Evolutionary conservation across 1,284 basidiomycete species (phyloP).

Genomic region (Ceratobasidium sp.): DNA sequence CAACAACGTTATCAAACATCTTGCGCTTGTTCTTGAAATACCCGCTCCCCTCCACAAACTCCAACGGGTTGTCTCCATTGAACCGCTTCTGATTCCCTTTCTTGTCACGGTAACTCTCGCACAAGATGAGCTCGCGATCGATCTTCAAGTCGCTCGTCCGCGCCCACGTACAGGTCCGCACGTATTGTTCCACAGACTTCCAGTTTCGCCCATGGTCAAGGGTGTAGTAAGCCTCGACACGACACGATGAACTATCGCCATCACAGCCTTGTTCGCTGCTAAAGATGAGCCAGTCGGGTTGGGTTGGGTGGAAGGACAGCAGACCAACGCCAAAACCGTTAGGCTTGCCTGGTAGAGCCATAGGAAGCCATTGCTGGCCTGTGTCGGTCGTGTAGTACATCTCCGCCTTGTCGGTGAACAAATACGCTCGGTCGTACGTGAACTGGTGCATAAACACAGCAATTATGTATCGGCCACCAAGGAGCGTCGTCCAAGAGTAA

Average conservation of each 20-base stretch:
- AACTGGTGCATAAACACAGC: conserved; percentile 88
- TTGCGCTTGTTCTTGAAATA: conserved; percentile 79
- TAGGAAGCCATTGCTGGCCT: conserved; percentile 76
- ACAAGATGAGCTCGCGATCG: conserved; percentile 89
- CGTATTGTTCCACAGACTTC: conserved; percentile 84
- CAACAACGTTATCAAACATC: conserved; percentile 88
- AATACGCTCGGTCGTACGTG: conserved; percentile 83
- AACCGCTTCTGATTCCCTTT: conserved; percentile 75
- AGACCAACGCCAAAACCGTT: conserved; percentile 83
- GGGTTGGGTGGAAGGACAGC: conserved; percentile 86
- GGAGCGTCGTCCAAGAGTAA: conserved; percentile 83
- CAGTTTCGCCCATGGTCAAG: conserved; percentile 82
- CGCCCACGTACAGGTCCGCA: conserved; percentile 93
- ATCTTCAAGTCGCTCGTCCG: conserved; percentile 79
- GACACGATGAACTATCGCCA: conserved; percentile 63
- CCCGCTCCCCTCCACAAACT: conserved; percentile 81
- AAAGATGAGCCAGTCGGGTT: conserved; percentile 90
- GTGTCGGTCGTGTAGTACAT: conserved; percentile 87
- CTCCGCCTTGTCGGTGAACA: conserved; percentile 75
- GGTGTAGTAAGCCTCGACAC: conserved; percentile 77
- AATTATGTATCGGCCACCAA: conserved; percentile 73
- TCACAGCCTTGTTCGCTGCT: conserved; percentile 80
- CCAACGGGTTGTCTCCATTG: conserved; percentile 73
- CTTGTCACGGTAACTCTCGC: conserved; percentile 89
- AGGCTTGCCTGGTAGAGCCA: conserved; percentile 72